phyloP scores from a whole-genome alignment of 2,329 filamentous ascomycete species.

The Lecanicillium sp. region DNA sequence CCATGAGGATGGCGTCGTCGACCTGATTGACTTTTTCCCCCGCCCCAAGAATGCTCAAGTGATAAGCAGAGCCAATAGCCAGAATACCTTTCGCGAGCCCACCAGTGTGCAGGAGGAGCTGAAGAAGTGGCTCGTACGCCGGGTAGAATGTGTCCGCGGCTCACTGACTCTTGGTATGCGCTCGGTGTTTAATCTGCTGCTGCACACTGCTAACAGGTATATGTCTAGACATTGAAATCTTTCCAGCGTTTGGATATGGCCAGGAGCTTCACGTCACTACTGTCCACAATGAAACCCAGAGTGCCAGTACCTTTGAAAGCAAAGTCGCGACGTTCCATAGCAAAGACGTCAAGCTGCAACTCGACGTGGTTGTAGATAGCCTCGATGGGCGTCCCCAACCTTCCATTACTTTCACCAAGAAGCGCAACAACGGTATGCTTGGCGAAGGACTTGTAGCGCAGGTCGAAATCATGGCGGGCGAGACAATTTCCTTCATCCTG shows the following conservation, averaged over 20 bases:
- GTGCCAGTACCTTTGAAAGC: conserved; percentile 34
- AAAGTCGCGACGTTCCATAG: conserved; percentile 58
- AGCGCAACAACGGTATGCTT: conserved; percentile 40
- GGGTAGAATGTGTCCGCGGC: conserved; percentile 67
- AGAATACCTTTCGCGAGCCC: conserved; percentile 46
- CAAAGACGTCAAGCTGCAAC: conserved; percentile 50
- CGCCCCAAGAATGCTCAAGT: conserved; percentile 54
- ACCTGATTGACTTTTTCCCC: conserved; percentile 69
- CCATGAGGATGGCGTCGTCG: conserved; percentile 66
- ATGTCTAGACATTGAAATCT: conserved; percentile 54
- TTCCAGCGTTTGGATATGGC: conserved; percentile 67
- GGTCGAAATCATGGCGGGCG: conserved; percentile 55
- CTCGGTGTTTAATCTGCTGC: not conserved
- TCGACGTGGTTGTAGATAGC: conserved; percentile 59
- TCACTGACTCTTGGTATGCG: conserved; percentile 48
- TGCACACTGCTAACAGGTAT: conserved; percentile 5
- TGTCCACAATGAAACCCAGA: conserved; percentile 37
- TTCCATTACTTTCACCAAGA: conserved; percentile 46
- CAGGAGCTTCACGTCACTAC: conserved; percentile 53
- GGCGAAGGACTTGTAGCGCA: conserved; percentile 57
- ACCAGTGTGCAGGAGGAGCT: conserved; percentile 51
- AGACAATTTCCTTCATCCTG: conserved; percentile 62
- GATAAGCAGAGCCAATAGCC: conserved; percentile 36
- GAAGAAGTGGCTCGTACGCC: conserved; percentile 63
- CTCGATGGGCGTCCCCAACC: conserved; percentile 38